A percentile compares a stretch with the other conserved stretches of the same genome.
These are phyloP conservation scores for Chrysoporthe cubensis DNA, from an alignment of 2,329 filamentous ascomycete species.

Conservation along the genomic window DNA sequence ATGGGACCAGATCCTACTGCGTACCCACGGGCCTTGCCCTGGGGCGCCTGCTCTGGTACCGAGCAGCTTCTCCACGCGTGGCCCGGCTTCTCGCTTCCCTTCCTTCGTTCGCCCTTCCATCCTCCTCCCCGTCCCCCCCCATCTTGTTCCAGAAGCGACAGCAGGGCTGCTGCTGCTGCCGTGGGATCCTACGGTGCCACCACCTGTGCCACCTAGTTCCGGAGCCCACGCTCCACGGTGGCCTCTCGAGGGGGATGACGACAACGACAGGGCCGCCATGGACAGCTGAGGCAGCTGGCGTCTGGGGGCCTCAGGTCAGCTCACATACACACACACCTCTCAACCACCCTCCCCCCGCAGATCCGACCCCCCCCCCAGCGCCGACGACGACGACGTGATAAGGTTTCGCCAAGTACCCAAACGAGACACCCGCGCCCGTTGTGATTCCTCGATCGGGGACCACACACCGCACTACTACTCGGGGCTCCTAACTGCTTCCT, in stretches of 20 bases:
- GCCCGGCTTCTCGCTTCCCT: too few relatives aligned
- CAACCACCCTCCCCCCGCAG: background rate
- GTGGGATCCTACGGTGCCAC: background rate
- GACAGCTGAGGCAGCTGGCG: background rate
- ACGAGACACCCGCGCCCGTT: conserved; percentile 2
- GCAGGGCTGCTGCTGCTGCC: too few relatives aligned
- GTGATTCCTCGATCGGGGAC: background rate
- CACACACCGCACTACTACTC: background rate
- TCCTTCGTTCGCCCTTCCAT: too few relatives aligned
- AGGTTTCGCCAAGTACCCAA: conserved; percentile 12
- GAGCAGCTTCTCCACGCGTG: too few relatives aligned
- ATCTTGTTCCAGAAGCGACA: too few relatives aligned
- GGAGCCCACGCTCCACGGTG: too few relatives aligned
- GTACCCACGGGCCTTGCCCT: too few relatives aligned
- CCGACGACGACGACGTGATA: background rate
- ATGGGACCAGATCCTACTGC: conserved; percentile 3
- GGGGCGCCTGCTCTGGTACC: too few relatives aligned
- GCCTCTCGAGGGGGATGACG: background rate
- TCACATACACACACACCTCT: too few relatives aligned
- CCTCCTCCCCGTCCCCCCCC: too few relatives aligned
- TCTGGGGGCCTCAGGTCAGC: background rate
- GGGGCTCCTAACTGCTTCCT: background rate
- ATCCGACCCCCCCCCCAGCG: background rate
- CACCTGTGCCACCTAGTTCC: background rate
- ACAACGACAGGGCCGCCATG: too few relatives aligned